Evolutionary conservation across 2,329 filamentous ascomycete species (phyloP).

Genomic region (Cercospora sp.): DNA sequence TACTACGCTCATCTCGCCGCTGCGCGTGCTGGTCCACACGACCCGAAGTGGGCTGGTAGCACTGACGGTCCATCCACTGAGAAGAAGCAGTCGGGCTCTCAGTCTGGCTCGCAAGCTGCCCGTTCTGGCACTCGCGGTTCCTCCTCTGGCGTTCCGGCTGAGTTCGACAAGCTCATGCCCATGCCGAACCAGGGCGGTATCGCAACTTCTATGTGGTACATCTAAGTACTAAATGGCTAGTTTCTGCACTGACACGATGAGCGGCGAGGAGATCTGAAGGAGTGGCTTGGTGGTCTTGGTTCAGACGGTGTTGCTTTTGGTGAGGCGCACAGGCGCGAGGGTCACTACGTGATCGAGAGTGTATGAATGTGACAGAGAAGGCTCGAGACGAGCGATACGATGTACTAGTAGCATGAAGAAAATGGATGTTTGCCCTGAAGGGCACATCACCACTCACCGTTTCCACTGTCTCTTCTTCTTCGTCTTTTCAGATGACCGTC

Average conservation of each 20-base stretch:
- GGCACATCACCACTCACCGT: constrained; percentile 3
- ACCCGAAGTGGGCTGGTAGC: constrained; percentile 48
- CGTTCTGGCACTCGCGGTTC: constrained; percentile 40
- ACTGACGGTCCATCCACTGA: constrained; percentile 24
- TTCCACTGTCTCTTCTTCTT: background rate
- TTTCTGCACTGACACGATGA: background rate
- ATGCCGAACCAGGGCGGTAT: constrained; percentile 45
- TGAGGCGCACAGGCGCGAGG: background rate
- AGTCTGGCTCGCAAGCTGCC: constrained; percentile 24
- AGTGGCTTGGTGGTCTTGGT: background rate
- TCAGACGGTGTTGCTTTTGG: background rate
- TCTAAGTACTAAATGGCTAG: constrained; percentile 35
- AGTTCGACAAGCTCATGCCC: constrained; percentile 42
- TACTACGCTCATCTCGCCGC: constrained; percentile 95
- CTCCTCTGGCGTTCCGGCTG: constrained; percentile 25
- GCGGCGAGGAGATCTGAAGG: background rate
- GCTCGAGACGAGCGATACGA: constrained; percentile 2
- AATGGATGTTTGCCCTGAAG: constrained; percentile 3
- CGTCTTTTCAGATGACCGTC: background rate
- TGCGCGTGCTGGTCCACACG: constrained; percentile 74
- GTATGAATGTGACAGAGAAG: constrained; percentile 1
- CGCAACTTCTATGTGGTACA: constrained; percentile 52
- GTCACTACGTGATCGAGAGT: background rate
- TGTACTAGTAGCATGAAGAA: constrained; percentile 9
- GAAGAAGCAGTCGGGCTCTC: constrained; percentile 23